Evolutionary conservation across 2,329 filamentous ascomycete genomes (phyloP).

Genomic region (Talaromyces sp.): DNA sequence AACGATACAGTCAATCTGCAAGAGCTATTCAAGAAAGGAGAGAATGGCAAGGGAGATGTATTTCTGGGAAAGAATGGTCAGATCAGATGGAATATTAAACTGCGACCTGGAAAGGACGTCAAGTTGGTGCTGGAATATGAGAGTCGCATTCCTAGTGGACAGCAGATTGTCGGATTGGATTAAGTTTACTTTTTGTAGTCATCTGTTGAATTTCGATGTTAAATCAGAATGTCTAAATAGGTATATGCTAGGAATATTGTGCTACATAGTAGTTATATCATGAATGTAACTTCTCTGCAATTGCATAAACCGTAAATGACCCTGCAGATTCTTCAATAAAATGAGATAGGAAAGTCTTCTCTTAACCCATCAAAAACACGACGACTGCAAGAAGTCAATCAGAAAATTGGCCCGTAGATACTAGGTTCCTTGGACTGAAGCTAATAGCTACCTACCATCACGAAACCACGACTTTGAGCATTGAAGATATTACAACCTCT

Average conservation of each 20-base stretch:
- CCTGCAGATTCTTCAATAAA: too few relatives aligned
- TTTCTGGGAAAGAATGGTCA: conserved; percentile 3
- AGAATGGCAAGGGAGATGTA: conserved; percentile 35
- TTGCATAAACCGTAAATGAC: too few relatives aligned
- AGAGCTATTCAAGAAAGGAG: conserved; percentile 50
- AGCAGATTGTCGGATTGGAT: conserved; percentile 14
- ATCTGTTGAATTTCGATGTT: neutral
- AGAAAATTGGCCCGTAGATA: too few relatives aligned
- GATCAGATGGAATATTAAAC: conserved; percentile 53
- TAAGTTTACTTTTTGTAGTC: neutral
- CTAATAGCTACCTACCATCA: too few relatives aligned
- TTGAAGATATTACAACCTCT: too few relatives aligned
- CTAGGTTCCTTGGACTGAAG: too few relatives aligned
- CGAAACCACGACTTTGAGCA: too few relatives aligned
- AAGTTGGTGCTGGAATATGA: conserved; percentile 59
- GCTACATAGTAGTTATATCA: neutral
- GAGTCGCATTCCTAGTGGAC: conserved; percentile 48
- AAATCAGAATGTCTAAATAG: neutral
- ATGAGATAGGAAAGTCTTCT: too few relatives aligned
- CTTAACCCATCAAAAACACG: too few relatives aligned
- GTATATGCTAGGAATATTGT: neutral
- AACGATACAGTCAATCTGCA: conserved; percentile 18
- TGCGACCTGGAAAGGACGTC: conserved; percentile 55
- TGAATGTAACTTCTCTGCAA: neutral
- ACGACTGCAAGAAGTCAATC: too few relatives aligned